Evolutionary conservation across 2,329 filamentous ascomycete species (phyloP).

Genomic region (Cyphellophora attinorum): DNA sequence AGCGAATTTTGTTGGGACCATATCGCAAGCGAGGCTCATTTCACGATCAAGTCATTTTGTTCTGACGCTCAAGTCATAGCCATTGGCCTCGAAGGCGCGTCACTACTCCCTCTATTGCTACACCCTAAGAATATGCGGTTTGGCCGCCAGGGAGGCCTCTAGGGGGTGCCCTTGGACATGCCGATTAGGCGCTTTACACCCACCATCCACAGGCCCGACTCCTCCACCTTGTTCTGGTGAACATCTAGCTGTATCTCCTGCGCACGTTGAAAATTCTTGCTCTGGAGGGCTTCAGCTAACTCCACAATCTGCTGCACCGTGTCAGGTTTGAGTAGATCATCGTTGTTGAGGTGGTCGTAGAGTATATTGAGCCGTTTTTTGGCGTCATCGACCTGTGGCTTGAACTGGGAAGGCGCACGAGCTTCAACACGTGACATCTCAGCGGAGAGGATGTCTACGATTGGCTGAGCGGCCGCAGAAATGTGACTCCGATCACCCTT

Average conservation of each 20-base stretch:
- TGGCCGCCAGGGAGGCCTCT: too few relatives aligned
- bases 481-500: constrained; percentile 86
- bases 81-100: too few relatives aligned
- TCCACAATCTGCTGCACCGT: constrained; percentile 43
- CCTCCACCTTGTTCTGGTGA: constrained; percentile 65
- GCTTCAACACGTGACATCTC: constrained; percentile 85
- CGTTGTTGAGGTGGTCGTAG: constrained; percentile 97
- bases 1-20: too few relatives aligned
- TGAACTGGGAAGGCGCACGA: constrained; percentile 77
- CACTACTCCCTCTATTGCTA: too few relatives aligned
- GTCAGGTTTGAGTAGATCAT: constrained; percentile 73
- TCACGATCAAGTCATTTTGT: neutral
- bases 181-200: constrained; percentile 68
- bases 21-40: neutral
- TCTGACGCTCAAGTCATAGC: neutral
- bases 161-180: constrained; percentile 69
- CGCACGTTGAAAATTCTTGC: constrained; percentile 60
- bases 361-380: constrained; percentile 85
- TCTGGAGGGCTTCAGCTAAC: constrained; percentile 54
- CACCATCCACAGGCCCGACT: constrained; percentile 82
- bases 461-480: constrained; percentile 60
- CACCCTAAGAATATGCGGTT: too few relatives aligned
- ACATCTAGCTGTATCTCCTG: constrained; percentile 64
- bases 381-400: constrained; percentile 82
- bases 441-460: constrained; percentile 70